Evolutionary conservation across 169 alveolate species (phyloP).

Genomic region (Eimeria maxima): DNA sequence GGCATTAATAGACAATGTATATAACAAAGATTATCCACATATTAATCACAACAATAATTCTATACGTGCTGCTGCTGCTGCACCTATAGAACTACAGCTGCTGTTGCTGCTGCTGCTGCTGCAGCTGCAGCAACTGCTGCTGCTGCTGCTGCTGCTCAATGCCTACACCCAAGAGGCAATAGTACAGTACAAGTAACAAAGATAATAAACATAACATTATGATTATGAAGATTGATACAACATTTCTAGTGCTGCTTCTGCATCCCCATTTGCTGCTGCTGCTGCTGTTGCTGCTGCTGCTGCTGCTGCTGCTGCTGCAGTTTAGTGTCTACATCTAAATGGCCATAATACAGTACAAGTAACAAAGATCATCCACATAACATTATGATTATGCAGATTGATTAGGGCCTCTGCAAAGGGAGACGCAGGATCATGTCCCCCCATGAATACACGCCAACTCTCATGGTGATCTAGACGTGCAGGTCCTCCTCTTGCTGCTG

Average conservation of each 20-base stretch:
- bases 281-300: too few relatives aligned
- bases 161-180: too few relatives aligned
- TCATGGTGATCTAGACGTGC: conserved; percentile 89
- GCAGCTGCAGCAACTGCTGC: neutral
- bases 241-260: too few relatives aligned
- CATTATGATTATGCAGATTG: conserved; percentile 93
- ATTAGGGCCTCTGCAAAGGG: conserved; percentile 92
- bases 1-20: too few relatives aligned
- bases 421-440: conserved; percentile 93
- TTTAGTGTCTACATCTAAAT: conserved; percentile 84
- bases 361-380: conserved; percentile 91
- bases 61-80: too few relatives aligned
- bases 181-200: too few relatives aligned
- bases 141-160: neutral
- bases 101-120: neutral
- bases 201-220: too few relatives aligned
- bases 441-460: conserved; percentile 91
- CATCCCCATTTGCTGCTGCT: too few relatives aligned
- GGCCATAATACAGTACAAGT: conserved; percentile 89
- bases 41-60: too few relatives aligned
- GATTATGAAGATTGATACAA: neutral
- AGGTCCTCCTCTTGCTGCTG: conserved; percentile 27
- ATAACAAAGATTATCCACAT: too few relatives aligned
- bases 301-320: neutral
- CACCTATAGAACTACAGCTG: too few relatives aligned